phyloP scores from a whole-genome alignment of 768 basidiomycete genomes.

The Pleurotus giganteus region DNA sequence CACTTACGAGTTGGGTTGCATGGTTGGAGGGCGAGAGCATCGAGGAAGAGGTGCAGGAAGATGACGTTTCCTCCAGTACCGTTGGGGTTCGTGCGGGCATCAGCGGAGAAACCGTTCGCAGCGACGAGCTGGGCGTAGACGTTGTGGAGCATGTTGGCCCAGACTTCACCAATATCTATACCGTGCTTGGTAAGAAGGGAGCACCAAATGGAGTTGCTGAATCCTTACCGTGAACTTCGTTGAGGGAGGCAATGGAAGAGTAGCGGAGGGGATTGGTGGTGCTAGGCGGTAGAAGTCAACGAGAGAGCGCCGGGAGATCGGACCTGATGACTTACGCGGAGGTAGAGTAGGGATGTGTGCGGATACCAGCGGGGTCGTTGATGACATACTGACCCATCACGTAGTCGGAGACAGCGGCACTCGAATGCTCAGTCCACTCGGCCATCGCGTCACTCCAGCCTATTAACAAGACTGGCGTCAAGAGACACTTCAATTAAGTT shows the following conservation, averaged over 20 bases:
- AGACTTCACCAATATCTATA: slow-evolving; percentile 9
- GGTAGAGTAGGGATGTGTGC: slow-evolving; percentile 57
- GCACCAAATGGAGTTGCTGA: background rate
- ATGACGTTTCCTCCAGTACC: slow-evolving; percentile 30
- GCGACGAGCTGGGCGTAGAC: slow-evolving; percentile 7
- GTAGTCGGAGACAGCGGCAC: slow-evolving; percentile 35
- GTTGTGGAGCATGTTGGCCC: slow-evolving; percentile 10
- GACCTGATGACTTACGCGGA: slow-evolving; percentile 29
- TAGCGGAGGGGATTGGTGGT: slow-evolving; percentile 45
- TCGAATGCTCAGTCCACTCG: slow-evolving; percentile 43
- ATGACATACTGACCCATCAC: slow-evolving; percentile 54
- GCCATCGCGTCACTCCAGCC: slow-evolving; percentile 60
- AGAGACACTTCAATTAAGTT: background rate
- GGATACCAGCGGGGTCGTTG: slow-evolving; percentile 48
- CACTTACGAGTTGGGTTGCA: slow-evolving; percentile 20
- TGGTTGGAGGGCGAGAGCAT: slow-evolving; percentile 33
- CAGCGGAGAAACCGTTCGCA: slow-evolving; percentile 6
- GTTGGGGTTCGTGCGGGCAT: slow-evolving; percentile 3
- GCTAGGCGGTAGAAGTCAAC: slow-evolving; percentile 13
- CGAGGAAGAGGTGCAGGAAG: slow-evolving; percentile 35
- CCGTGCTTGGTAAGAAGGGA: background rate
- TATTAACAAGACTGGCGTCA: background rate
- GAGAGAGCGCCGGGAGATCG: background rate
- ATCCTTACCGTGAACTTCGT: slow-evolving; percentile 45
- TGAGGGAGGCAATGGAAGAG: slow-evolving; percentile 31